Conservation (phyloP, 805 yeast species). For the Saccharomycodes ludwigii region DNA sequence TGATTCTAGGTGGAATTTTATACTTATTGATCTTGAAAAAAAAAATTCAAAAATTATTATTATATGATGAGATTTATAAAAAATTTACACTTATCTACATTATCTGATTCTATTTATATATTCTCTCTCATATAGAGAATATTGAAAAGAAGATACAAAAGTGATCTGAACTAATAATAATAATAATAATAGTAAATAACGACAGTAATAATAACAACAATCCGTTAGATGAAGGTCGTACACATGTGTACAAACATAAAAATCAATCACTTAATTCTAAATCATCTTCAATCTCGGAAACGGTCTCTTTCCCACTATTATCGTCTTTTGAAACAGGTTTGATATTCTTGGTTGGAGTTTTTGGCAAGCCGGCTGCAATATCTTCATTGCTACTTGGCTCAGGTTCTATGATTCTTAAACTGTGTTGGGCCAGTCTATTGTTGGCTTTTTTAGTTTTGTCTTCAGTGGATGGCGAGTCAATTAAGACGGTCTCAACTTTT, state of each 20-base stretch:
- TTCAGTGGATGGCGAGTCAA: slow-evolving; percentile 8
- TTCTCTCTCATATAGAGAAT: too few species aligned
- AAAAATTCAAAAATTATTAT: too few species aligned
- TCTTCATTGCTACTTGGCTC: neutral
- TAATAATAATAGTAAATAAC: too few species aligned
- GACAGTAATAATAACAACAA: too few species aligned
- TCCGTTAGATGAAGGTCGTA: too few species aligned
- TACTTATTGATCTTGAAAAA: too few species aligned
- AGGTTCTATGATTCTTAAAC: neutral
- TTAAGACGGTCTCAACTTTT: too few species aligned
- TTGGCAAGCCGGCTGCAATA: neutral
- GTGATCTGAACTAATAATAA: too few species aligned
- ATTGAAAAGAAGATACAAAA: too few species aligned
- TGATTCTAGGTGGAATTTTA: too few species aligned
- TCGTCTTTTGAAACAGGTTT: neutral
- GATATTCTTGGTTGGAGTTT: neutral
- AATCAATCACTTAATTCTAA: slow-evolving; percentile 6
- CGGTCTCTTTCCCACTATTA: neutral
- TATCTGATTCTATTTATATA: too few species aligned
- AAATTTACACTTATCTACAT: slow-evolving; percentile 23
- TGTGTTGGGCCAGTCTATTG: neutral
- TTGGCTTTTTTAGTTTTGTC: slow-evolving; percentile 2
- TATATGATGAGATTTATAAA: slow-evolving; percentile 16
- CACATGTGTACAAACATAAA: neutral
- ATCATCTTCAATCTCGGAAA: slow-evolving; percentile 3